These are phyloP conservation scores for Lactifluus rugatus DNA, from an alignment of 768 basidiomycete genomes.

Conservation along the genomic window DNA sequence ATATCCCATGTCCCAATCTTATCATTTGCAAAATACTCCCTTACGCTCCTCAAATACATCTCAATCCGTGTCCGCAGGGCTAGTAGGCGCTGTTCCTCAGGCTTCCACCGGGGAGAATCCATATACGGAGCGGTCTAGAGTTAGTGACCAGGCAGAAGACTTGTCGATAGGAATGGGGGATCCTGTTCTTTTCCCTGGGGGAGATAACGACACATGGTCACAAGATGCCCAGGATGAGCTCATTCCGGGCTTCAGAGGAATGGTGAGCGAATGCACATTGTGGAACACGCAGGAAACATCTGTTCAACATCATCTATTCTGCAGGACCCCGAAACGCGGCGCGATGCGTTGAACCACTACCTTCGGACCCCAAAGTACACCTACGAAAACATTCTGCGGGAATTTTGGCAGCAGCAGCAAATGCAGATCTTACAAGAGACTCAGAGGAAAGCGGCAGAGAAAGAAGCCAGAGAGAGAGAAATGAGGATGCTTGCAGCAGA, in stretches of 20 bases:
- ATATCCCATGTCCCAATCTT: slow-evolving; percentile 6
- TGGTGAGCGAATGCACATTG: slow-evolving; percentile 4
- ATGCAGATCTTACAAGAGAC: not conserved
- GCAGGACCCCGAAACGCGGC: slow-evolving; percentile 9
- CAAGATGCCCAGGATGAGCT: slow-evolving; percentile 8
- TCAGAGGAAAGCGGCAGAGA: slow-evolving; percentile 5
- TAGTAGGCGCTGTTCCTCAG: not conserved
- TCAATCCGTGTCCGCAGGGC: not conserved
- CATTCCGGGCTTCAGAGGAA: slow-evolving; percentile 10
- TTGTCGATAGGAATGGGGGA: not conserved
- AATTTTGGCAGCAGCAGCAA: slow-evolving; percentile 6
- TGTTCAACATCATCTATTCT: not conserved
- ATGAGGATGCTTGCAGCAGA: not conserved
- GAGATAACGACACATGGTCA: not conserved
- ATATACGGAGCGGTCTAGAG: not conserved
- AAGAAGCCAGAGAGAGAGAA: slow-evolving; percentile 8
- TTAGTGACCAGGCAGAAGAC: not conserved
- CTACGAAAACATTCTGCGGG: slow-evolving; percentile 4
- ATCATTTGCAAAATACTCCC: not conserved
- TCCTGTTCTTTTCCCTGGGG: not conserved
- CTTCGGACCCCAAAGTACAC: slow-evolving; percentile 11
- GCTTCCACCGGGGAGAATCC: not conserved
- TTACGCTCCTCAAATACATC: not conserved
- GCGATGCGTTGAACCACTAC: slow-evolving; percentile 4
- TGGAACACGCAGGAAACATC: not conserved